Evolutionary conservation across 352 stramenopile genomes (phyloP).

Genomic region (Phytophthora idaei): DNA sequence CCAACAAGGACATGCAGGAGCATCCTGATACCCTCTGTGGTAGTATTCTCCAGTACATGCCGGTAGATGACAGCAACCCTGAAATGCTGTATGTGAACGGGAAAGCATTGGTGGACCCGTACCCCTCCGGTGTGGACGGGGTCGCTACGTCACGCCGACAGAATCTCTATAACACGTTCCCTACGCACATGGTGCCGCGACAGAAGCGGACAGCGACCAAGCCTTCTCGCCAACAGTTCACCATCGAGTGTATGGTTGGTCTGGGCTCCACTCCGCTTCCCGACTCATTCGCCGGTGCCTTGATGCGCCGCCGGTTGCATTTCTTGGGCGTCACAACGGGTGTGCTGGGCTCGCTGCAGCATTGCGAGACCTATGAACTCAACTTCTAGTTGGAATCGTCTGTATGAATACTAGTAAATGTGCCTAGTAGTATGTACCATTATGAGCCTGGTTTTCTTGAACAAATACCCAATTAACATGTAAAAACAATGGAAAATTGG

Average conservation of each 20-base stretch:
- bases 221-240: constrained; percentile 21
- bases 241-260: constrained; percentile 54
- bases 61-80: constrained; percentile 21
- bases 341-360: constrained; percentile 34
- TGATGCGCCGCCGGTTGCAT: constrained; percentile 50
- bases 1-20: constrained; percentile 39
- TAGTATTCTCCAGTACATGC: constrained; percentile 37
- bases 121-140: constrained; percentile 32
- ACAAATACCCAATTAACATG: constrained; percentile 5
- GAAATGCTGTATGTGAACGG: constrained; percentile 38
- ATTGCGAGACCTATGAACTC: constrained; percentile 36
- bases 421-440: too few species aligned
- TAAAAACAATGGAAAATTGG: not conserved
- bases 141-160: constrained; percentile 30
- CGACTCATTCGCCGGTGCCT: constrained; percentile 28
- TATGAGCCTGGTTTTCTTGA: not conserved
- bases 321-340: constrained; percentile 43
- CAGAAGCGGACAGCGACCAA: constrained; percentile 33
- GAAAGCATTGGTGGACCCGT: constrained; percentile 31
- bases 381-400: constrained; percentile 14
- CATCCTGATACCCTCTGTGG: constrained; percentile 38
- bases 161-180: constrained; percentile 51
- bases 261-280: constrained; percentile 51
- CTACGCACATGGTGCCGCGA: constrained; percentile 58
- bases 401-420: not conserved